Conservation (phyloP, 192 early-diverging fungal genomes). For the Gaertneriomyces sp. region DNA sequence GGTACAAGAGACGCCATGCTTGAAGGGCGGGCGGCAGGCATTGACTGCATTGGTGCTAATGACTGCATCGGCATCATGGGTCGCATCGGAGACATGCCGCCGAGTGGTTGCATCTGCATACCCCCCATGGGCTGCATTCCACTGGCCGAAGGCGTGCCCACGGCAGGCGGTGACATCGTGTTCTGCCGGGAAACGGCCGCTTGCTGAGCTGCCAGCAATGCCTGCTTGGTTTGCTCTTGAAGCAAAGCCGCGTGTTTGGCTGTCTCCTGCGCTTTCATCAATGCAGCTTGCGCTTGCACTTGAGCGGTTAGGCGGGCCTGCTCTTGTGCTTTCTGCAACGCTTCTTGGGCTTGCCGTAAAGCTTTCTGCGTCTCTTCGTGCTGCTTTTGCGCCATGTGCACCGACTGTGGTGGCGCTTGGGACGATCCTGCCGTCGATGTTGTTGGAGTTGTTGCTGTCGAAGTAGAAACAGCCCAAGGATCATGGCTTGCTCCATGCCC, state of each 20-base stretch:
- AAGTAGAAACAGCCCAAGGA: slow-evolving; percentile 18
- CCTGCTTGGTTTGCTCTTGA: slow-evolving; percentile 17
- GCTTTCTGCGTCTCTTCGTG: slow-evolving; percentile 29
- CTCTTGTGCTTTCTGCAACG: slow-evolving; percentile 31
- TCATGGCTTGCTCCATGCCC: slow-evolving; percentile 2
- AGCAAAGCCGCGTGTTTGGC: slow-evolving; percentile 16
- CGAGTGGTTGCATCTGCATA: neutral
- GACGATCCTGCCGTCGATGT: neutral
- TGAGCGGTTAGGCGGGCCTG: slow-evolving; percentile 28
- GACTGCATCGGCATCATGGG: neutral
- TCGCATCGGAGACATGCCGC: neutral
- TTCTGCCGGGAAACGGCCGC: neutral
- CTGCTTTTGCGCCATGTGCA: slow-evolving; percentile 24
- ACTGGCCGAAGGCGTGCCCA: slow-evolving; percentile 5
- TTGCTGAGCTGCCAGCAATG: slow-evolving; percentile 28
- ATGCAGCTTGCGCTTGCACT: slow-evolving; percentile 33
- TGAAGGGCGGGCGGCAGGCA: slow-evolving; percentile 10
- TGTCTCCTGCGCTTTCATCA: slow-evolving; percentile 23
- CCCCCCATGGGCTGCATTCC: neutral
- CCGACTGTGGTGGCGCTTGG: slow-evolving; percentile 15
- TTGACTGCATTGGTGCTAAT: neutral
- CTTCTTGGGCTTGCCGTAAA: slow-evolving; percentile 25
- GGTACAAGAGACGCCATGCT: slow-evolving; percentile 14
- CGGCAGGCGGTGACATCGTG: neutral
- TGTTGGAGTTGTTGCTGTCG: neutral